These are phyloP conservation scores for Aethionema arabicum DNA, from an alignment of 345 rosid species.

Conservation along the genomic window DNA sequence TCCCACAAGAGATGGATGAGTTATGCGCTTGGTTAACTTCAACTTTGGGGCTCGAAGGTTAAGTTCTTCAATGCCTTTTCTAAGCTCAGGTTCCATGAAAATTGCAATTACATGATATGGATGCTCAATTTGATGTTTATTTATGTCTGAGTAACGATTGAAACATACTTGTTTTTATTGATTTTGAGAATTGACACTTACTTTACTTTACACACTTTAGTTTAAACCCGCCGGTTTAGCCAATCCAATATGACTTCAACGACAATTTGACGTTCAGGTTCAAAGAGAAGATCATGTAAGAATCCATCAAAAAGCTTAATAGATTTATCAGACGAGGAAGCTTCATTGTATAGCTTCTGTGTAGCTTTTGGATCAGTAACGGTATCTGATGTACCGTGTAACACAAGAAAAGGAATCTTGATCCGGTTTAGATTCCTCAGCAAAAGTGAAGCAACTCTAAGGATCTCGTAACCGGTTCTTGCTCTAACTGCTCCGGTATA, in stretches of 20 bases:
- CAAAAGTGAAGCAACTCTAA: conserved; percentile 61
- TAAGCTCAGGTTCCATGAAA: no score
- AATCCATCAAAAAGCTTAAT: conserved; percentile 69
- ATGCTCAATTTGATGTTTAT: no score
- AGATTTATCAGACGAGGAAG: conserved; percentile 68
- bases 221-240: conserved; percentile 55
- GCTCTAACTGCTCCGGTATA: conserved; percentile 79
- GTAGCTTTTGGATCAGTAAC: conserved; percentile 86
- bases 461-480: conserved; percentile 84
- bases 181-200: no score
- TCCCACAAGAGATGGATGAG: conserved; percentile 86
- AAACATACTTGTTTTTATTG: no score
- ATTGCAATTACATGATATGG: no score
- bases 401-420: conserved; percentile 67
- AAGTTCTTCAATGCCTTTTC: background rate
- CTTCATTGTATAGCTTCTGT: conserved; percentile 56
- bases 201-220: no score
- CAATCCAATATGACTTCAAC: conserved; percentile 63
- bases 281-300: conserved; percentile 81
- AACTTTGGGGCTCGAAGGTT: conserved; percentile 58
- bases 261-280: conserved; percentile 68
- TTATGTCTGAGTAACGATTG: no score
- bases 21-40: conserved; percentile 75
- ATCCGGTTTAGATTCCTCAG: conserved; percentile 56
- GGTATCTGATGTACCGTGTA: conserved; percentile 82